phyloP scores from a whole-genome alignment of 108 stramenopile genomes.

The Epithemia pelagica region DNA sequence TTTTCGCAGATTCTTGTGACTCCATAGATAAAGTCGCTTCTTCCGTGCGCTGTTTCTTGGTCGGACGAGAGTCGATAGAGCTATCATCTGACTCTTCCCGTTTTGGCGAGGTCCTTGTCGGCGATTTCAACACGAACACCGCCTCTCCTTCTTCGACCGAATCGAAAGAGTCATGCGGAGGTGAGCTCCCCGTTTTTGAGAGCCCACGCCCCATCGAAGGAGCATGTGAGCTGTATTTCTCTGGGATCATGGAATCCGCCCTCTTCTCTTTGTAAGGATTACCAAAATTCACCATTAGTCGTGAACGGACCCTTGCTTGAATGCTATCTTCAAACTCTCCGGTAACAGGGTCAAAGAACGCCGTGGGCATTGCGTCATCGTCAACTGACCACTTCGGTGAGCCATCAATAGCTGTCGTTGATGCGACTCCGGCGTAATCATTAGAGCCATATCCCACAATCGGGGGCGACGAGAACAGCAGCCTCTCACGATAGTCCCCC shows the following conservation, averaged over 20 bases:
- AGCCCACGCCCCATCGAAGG: too few relatives aligned
- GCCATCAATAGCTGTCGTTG: constrained; percentile 67
- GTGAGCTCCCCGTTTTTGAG: constrained; percentile 56
- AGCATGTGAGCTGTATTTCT: constrained; percentile 42
- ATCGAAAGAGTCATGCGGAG: constrained; percentile 59
- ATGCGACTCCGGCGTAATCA: constrained; percentile 54
- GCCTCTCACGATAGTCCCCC: constrained; percentile 73
- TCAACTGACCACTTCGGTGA: constrained; percentile 68
- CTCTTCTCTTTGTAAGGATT: constrained; percentile 75
- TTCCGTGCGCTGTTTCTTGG: neutral
- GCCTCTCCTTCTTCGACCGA: constrained; percentile 70
- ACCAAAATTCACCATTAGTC: constrained; percentile 66
- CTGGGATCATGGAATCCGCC: constrained; percentile 61
- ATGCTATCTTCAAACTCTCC: constrained; percentile 67
- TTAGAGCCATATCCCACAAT: constrained; percentile 76
- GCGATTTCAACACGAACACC: constrained; percentile 54
- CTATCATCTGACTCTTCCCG: constrained; percentile 1
- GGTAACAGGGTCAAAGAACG: constrained; percentile 61
- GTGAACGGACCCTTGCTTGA: constrained; percentile 50
- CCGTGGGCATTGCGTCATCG: constrained; percentile 67
- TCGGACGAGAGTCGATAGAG: neutral
- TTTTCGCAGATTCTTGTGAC: constrained; percentile 2
- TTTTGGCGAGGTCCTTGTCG: constrained; percentile 20
- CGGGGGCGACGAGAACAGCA: constrained; percentile 50
- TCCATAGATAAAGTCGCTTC: neutral